Evolutionary conservation across 176 grass and related monocot species (phyloP), one percentile per base, ranked within the genome.

Genomic region (Ampelocalamus luodianensis): DNA sequence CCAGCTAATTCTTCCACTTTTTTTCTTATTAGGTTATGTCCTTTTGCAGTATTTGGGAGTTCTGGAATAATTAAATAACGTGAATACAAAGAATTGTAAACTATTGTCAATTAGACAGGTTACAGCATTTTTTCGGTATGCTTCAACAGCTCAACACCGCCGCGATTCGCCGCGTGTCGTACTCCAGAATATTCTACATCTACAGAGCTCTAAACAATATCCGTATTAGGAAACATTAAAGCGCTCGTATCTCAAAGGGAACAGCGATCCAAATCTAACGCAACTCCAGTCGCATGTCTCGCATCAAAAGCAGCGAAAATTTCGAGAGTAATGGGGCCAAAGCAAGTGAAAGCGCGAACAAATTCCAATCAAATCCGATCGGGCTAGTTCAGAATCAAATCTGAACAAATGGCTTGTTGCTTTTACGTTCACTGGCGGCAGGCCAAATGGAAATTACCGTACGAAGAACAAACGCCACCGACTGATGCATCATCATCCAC

Each of bases 251-350:
- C 44, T 22, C 56, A 82, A 86, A 86, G 74, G 9, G 58, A 18
- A 60, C 6, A 27, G 56, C 53, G 6, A 12, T 50, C 66, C 79
- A 87, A 90, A 90, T 87, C 79, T 60, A 87, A 74, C 65, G 65
- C 65, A 50, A 66, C 65, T 73, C 17, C 22, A 20, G 15, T 18
- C 38, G 22, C n/a, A n/a, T n/a, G n/a, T n/a, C n/a, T n/a, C n/a
- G n/a, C 66, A 15, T 79, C 59, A 79, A 72, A 82, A 58, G 56
- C 24, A 32, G 22, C 0, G 26, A 86, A 86, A 10, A 59, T 66
- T 55, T 82, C 24, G 15, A 82, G 78, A 78, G 65, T 70, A 70
- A 22, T 11, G 34, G 53, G 5, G 3, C 5, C 37, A 69, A 82
- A 49, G 51, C 50, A 62, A 26, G 45, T 48, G 72, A 81, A 77